A percentile compares a stretch with the other conserved stretches of the same genome.
These are phyloP conservation scores for Dysphania ambrosioides DNA, from an alignment of 148 eudicot genomes.

Conservation along the genomic window DNA sequence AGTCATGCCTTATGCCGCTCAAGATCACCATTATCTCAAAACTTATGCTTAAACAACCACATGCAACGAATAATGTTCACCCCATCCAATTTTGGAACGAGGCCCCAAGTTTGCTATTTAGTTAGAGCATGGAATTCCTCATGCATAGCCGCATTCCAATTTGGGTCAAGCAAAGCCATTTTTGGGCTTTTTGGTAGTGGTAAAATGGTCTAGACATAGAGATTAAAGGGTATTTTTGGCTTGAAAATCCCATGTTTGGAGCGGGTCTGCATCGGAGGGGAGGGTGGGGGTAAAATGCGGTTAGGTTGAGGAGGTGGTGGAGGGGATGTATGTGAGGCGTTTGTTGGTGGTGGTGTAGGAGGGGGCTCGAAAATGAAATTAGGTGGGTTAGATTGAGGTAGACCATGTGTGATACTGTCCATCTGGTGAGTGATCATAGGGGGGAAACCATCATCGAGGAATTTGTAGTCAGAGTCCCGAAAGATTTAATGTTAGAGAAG, in stretches of 20 bases:
- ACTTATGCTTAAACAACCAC: not conserved
- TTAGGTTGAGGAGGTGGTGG: no score
- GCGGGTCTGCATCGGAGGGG: not conserved
- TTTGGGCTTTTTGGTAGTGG: not conserved
- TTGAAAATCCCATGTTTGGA: not conserved
- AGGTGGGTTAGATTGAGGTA: no score
- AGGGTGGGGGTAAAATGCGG: not conserved
- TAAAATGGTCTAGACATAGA: not conserved
- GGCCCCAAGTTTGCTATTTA: not conserved
- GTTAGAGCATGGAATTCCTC: no score
- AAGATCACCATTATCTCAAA: not conserved
- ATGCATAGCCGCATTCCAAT: slow-evolving; percentile 13
- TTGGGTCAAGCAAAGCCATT: not conserved
- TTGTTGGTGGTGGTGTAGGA: not conserved
- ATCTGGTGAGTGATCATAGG: not conserved
- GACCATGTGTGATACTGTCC: no score
- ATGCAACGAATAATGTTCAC: slow-evolving; percentile 6
- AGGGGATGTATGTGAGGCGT: not conserved
- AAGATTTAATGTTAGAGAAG: not conserved
- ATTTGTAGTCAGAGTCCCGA: not conserved
- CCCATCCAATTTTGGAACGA: not conserved
- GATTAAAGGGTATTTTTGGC: not conserved
- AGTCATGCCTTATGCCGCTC: not conserved
- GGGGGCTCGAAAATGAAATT: not conserved
- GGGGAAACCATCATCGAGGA: not conserved